Evolutionary conservation across 2,329 filamentous ascomycete species (phyloP).

Genomic region (Hypomyces perniciosus): DNA sequence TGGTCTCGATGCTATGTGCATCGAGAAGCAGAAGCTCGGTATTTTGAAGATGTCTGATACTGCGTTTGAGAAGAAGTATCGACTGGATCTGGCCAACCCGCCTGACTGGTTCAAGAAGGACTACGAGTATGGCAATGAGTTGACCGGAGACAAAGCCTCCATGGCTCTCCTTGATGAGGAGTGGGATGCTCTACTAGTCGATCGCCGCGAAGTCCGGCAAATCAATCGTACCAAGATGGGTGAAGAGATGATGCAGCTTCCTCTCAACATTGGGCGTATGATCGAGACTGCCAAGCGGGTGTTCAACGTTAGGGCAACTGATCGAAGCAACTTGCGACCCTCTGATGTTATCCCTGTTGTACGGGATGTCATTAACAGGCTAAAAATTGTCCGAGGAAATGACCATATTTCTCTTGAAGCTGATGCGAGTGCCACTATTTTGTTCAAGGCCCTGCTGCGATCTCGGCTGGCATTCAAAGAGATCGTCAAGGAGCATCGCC

Average conservation of each 20-base stretch:
- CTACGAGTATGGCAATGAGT: conserved; percentile 74
- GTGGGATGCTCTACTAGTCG: conserved; percentile 70
- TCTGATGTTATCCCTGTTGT: conserved; percentile 80
- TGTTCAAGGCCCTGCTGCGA: conserved; percentile 88
- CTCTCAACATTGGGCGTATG: conserved; percentile 85
- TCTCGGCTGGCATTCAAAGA: conserved; percentile 90
- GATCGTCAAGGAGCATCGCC: conserved; percentile 74
- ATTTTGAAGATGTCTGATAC: conserved; percentile 73
- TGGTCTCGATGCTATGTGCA: conserved; percentile 85
- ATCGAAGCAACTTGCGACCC: conserved; percentile 84
- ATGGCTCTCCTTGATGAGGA: conserved; percentile 85
- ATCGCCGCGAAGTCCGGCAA: conserved; percentile 67
- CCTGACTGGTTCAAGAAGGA: conserved; percentile 55
- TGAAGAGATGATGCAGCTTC: conserved; percentile 82
- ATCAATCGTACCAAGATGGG: conserved; percentile 64
- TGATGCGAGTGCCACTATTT: conserved; percentile 77
- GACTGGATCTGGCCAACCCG: conserved; percentile 61
- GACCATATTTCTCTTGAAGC: conserved; percentile 81
- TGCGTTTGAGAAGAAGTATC: conserved; percentile 75
- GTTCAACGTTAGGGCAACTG: conserved; percentile 81
- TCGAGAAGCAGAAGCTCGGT: conserved; percentile 88
- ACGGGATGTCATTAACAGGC: conserved; percentile 63
- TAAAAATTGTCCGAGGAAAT: conserved; percentile 79
- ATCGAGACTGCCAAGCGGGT: conserved; percentile 85
- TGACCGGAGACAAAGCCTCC: conserved; percentile 79